Base-by-base conservation (phyloP, 2,329 filamentous ascomycete species). In the Coniochaeta ligniaria region DNA sequence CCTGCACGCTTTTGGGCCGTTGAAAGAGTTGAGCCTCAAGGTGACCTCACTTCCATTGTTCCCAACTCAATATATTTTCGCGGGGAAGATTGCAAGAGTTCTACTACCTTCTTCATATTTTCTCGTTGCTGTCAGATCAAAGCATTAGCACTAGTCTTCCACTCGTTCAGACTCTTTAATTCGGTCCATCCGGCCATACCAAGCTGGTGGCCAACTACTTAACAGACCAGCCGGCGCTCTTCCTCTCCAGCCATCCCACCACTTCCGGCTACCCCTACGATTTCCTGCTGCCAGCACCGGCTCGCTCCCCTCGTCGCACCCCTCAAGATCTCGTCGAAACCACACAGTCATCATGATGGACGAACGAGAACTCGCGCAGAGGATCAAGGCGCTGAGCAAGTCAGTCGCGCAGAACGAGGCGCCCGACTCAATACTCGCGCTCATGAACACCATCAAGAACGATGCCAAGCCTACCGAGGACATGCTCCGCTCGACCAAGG, bases 311-410 rank as follows among this genome's bases (percentile, higher is more conserved):
- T 52, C 11, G 6, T 14, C 43, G 12, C 4, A 47, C 2, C 20
- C 11, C 8, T 47, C 22, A 47, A 22, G 43, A 47, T 24, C 8
- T 24, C 8, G 43, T n/a, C 47, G 16, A 47, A 14, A 52, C 31
- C 47, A 8, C 24, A 28, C 24, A 6, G 26, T n/a, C 50, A 63
- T 43, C 62, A 64, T 61, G 56, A 92, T 96, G 89, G 89, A 96
- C 69, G 84, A 87, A 70, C 91, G 91, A 75, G 90, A 94, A 71
- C 89, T 97, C 60, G 85, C 88, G 68, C 78, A 87, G 69, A 87
- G 87, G 74, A 86, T 92, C 70, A 89, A 91, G 76, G 86, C 88
- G 71, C 83, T 98, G 70, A 85, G 83, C 68, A 96, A 96, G 78
- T 91, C 91, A 26, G 81, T 91, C 50, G 79, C 81, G 55, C 85